Evolutionary conservation across 345 rosid genomes (phyloP), one percentile per base, ranked within the genome.

Genomic region (Sisymbrium altissimum): DNA sequence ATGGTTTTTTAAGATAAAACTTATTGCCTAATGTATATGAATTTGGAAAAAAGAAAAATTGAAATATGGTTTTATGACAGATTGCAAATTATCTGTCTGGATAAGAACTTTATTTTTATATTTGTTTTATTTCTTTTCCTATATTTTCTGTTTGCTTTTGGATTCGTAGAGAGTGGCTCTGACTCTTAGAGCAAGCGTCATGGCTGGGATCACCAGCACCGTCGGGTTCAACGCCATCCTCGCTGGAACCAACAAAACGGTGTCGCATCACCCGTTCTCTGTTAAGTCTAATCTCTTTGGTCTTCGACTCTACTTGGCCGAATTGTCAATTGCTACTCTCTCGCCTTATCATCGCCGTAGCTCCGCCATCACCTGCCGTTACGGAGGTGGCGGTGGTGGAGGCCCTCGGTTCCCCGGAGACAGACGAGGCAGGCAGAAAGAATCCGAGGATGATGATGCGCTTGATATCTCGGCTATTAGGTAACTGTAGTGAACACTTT

Each of bases 381-480:
- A 71, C 71, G 95, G 96, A 2, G 84, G 74, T 1, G 74, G 78
- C 0, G 83, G 86, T 1, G 77, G 76, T 0, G 77, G 77, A 5
- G 79, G 65, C 5, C 63, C 82, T 18, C 70, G 88, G 3, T 75
- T 70, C 19, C 38, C 81, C 7, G 85, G 88, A 0, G 78, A 81
- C 39, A 73, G 87, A 13, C 70, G 87, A 68, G 80, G 88, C 5
- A 81, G 87, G 49, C 72, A 81, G 73, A 67, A 70, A 12, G 83
- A 76, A 15, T 49, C 82, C 3, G 93, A 88, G 3, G 93, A 84
- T 3, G 89, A 91, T 7, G 77, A 79, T 56, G 86, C 90, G 41
- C 89, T 94, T 57, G 91, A 91, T 71, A 40, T 88, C 54, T 86
- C 90, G 6, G 41, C 81, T 30, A 81, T 91, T 68, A 86, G 94